Evolutionary conservation across 805 yeast genomes (phyloP).

Genomic region (Yamadazyma endophytica): DNA sequence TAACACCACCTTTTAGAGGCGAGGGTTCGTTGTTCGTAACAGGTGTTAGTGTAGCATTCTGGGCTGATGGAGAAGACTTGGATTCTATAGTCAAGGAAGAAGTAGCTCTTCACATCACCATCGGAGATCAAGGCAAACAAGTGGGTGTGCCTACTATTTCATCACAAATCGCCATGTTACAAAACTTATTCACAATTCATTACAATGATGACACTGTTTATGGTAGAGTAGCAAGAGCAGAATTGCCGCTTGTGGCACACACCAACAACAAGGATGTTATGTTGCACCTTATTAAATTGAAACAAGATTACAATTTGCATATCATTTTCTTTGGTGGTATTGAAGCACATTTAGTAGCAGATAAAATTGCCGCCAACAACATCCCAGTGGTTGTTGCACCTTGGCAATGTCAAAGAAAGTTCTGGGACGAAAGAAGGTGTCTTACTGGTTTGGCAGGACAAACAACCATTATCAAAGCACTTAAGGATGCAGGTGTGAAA

Average conservation of each 20-base stretch:
- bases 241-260: constrained; percentile 4
- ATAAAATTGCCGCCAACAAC: constrained; percentile 1
- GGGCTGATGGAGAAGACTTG: constrained; percentile 1
- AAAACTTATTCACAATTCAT: not conserved
- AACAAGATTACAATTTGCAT: constrained; percentile 1
- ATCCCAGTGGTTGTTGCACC: constrained; percentile 5
- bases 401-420: constrained; percentile 6
- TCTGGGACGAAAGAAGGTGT: constrained; percentile 7
- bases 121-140: constrained; percentile 5
- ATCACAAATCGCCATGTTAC: constrained; percentile 3
- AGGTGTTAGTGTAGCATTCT: constrained; percentile 6
- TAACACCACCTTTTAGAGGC: constrained; percentile 5
- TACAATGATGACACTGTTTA: constrained; percentile 1
- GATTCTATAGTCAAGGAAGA: constrained; percentile 2
- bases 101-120: constrained; percentile 4
- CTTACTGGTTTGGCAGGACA: constrained; percentile 4
- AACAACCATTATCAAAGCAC: constrained; percentile 4
- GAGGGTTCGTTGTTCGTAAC: constrained; percentile 5
- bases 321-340: constrained; percentile 4
- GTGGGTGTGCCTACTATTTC: constrained; percentile 3
- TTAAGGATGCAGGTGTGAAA: constrained; percentile 4
- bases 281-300: constrained; percentile 2
- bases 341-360: constrained; percentile 3
- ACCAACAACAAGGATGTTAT: constrained; percentile 4
- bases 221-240: constrained; percentile 4